Evolutionary conservation across 257 asterid genomes (phyloP).

Genomic region (Oldenlandia corymbosa): DNA sequence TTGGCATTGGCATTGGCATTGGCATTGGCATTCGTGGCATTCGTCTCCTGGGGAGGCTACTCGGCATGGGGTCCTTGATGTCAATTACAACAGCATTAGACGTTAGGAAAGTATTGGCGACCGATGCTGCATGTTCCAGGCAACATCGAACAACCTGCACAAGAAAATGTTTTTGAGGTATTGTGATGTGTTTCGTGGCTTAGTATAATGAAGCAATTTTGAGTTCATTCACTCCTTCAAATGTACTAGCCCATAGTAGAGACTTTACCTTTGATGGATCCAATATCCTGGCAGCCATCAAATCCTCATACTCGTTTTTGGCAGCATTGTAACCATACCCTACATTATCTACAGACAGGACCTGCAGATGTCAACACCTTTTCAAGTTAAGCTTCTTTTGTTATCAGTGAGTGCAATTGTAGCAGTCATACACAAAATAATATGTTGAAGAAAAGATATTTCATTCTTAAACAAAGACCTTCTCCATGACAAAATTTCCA

Average conservation of each 20-base stretch:
- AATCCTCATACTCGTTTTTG: slow-evolving; percentile 62
- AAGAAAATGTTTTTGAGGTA: not conserved
- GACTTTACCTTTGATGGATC: slow-evolving; percentile 74
- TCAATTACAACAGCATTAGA: slow-evolving; percentile 75
- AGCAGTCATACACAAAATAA: too few relatives aligned
- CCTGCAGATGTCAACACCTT: slow-evolving; percentile 29
- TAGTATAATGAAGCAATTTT: not conserved
- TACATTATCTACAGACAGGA: slow-evolving; percentile 49
- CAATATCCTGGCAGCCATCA: slow-evolving; percentile 71
- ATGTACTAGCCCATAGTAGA: not conserved
- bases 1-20: slow-evolving; percentile 61
- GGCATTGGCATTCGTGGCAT: too few relatives aligned
- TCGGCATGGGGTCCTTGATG: slow-evolving; percentile 43
- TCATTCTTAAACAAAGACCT: slow-evolving; percentile 33
- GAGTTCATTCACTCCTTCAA: not conserved
- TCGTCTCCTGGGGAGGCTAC: slow-evolving; percentile 25
- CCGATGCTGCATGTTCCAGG: slow-evolving; percentile 76
- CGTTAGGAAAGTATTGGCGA: slow-evolving; percentile 61
- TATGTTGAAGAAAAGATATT: not conserved
- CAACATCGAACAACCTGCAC: slow-evolving; percentile 81
- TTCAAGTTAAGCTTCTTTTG: not conserved
- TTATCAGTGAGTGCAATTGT: too few relatives aligned
- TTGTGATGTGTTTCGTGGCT: not conserved
- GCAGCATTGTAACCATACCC: slow-evolving; percentile 83
- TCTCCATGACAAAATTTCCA: slow-evolving; percentile 54